Evolutionary conservation across 768 basidiomycete genomes (phyloP).

Genomic region (Termitomyces bulborhizus): DNA sequence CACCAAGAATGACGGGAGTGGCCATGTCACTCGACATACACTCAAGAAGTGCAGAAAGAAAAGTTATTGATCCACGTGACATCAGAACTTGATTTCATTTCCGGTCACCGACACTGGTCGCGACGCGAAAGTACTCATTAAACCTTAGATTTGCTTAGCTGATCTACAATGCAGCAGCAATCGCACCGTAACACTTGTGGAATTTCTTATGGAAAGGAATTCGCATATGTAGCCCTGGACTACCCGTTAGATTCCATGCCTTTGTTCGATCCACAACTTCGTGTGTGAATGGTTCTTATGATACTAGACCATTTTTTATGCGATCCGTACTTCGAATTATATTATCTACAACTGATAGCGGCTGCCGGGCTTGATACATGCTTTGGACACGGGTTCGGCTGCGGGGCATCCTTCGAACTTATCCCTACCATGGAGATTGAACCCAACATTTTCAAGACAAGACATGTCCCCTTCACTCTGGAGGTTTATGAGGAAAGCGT

Average conservation of each 20-base stretch:
- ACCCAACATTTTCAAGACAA: constrained; percentile 27
- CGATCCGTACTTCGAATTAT: background rate
- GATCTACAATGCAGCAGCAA: background rate
- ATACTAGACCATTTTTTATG: background rate
- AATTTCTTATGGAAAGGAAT: background rate
- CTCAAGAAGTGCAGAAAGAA: background rate
- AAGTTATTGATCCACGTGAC: constrained; percentile 8
- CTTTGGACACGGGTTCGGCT: background rate
- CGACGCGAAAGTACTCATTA: background rate
- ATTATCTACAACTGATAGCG: background rate
- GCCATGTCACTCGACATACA: constrained; percentile 45
- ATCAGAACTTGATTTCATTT: background rate
- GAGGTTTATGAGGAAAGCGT: constrained; percentile 19
- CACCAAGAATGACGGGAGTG: constrained; percentile 69
- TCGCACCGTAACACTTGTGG: background rate
- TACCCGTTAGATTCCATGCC: background rate
- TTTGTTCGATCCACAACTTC: background rate
- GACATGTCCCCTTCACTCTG: constrained; percentile 21
- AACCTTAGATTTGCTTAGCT: background rate
- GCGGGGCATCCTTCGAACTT: background rate
- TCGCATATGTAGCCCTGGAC: too few species aligned
- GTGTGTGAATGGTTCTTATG: background rate
- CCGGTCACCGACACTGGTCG: background rate
- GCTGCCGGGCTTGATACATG: background rate
- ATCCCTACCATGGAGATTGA: constrained; percentile 17